A percentile compares a stretch with the other conserved stretches of the same genome.
These are phyloP conservation scores for Cladobotryum protrusum DNA, from an alignment of 2,329 filamentous ascomycete species.

Conservation along the genomic window DNA sequence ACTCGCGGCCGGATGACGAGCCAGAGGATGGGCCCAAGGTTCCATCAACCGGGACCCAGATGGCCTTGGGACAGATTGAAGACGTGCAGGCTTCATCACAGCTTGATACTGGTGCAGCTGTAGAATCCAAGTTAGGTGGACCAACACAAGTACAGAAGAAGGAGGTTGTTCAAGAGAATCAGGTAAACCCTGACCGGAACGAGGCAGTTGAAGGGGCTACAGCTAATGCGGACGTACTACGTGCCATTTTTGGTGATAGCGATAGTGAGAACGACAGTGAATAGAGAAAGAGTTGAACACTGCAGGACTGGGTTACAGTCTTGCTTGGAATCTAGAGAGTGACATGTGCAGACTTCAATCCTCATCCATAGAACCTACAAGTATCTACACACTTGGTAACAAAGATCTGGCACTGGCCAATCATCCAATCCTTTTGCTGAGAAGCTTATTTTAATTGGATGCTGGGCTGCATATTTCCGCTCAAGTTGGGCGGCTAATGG, in stretches of 20 bases:
- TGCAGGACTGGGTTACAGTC: too few relatives aligned
- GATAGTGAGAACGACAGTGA: slow-evolving; percentile 52
- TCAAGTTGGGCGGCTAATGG: slow-evolving; percentile 11
- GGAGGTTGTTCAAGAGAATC: slow-evolving; percentile 13
- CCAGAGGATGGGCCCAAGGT: slow-evolving; percentile 23
- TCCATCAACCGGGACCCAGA: background rate
- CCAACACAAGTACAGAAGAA: background rate
- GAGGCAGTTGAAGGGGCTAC: slow-evolving; percentile 58
- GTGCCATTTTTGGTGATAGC: slow-evolving; percentile 87
- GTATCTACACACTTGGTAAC: too few relatives aligned
- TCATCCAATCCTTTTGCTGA: background rate
- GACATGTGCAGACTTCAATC: too few relatives aligned
- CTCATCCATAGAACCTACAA: too few relatives aligned
- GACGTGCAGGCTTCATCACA: slow-evolving; percentile 2
- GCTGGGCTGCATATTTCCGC: slow-evolving; percentile 1
- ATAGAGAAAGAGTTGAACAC: background rate
- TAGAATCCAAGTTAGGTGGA: background rate
- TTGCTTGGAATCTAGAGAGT: too few relatives aligned
- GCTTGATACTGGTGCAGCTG: background rate
- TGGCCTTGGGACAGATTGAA: slow-evolving; percentile 1
- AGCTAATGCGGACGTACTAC: slow-evolving; percentile 77
- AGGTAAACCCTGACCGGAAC: slow-evolving; percentile 68
- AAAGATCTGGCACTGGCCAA: background rate
- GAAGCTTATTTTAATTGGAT: too few relatives aligned
- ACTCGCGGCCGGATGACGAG: slow-evolving; percentile 50